A percentile compares a stretch with the other conserved stretches of the same genome.
phyloP scores from a whole-genome alignment of 306 rosid genomes.

The Styphnolobium japonicum region DNA sequence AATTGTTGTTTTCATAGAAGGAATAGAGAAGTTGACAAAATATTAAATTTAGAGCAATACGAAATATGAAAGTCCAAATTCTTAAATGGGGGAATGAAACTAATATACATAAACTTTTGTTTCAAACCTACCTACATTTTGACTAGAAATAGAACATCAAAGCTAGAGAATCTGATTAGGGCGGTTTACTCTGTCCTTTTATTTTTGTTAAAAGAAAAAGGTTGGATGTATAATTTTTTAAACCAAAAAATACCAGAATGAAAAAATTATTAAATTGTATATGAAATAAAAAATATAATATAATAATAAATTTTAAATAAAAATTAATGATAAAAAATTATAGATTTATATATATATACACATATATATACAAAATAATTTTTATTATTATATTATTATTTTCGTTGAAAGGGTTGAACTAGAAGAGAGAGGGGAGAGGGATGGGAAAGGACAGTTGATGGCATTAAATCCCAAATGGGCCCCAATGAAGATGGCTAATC shows the following conservation, averaged over 20 bases:
- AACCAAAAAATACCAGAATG: not conserved
- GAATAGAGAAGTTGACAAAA: not conserved
- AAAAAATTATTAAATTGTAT: not conserved
- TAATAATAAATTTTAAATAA: not conserved
- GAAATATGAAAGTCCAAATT: too few species aligned
- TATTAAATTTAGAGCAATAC: not conserved
- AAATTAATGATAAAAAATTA: not conserved
- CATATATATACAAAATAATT: too few species aligned
- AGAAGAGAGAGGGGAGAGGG: not conserved
- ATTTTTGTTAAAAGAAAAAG: not conserved
- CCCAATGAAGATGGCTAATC: conserved; percentile 7
- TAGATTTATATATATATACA: too few species aligned
- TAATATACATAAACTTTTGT: not conserved
- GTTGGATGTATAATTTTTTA: not conserved
- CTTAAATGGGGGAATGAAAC: not conserved
- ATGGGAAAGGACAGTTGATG: not conserved
- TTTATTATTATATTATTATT: too few species aligned
- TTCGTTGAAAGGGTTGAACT: too few species aligned
- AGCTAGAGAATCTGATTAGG: not conserved
- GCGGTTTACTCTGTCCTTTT: not conserved
- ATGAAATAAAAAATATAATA: not conserved
- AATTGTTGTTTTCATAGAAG: not conserved
- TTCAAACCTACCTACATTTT: not conserved
- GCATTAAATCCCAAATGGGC: conserved; percentile 37
- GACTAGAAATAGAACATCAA: not conserved